Percentiles rank a stretch among this genome's conserved stretches.
These are phyloP conservation scores for Selaginella moellendorffii DNA, from an alignment of 75 land plant genomes.

Conservation along the genomic window DNA sequence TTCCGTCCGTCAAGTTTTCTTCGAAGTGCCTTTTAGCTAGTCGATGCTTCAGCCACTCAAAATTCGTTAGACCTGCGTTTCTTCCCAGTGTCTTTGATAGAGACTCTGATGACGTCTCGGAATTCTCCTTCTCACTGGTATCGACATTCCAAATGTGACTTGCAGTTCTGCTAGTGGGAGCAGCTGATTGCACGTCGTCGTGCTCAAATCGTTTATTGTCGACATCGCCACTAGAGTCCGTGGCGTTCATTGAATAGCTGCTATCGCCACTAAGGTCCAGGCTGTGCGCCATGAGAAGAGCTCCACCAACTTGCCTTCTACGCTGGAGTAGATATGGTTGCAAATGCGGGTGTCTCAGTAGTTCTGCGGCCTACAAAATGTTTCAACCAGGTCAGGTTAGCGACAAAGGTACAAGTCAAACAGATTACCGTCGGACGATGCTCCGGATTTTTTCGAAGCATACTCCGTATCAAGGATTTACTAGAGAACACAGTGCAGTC, in stretches of 20 bases:
- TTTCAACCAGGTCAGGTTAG: neutral
- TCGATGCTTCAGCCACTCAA: neutral
- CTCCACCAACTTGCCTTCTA: constrained; percentile 7
- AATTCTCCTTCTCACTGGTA: neutral
- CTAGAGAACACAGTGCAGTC: constrained; percentile 25
- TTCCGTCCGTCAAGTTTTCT: neutral
- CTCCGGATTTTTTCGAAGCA: constrained; percentile 96
- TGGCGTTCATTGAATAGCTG: too few species aligned
- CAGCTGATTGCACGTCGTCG: neutral
- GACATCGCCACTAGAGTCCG: neutral
- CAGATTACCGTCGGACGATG: constrained; percentile 79
- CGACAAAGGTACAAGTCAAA: neutral
- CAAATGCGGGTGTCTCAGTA: constrained; percentile 47
- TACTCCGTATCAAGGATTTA: constrained; percentile 76
- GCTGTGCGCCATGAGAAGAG: neutral
- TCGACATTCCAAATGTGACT: neutral
- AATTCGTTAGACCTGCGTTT: neutral
- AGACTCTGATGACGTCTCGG: neutral
- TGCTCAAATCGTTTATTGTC: too few species aligned
- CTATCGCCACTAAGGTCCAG: neutral
- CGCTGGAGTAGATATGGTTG: constrained; percentile 47
- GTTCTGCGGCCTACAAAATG: constrained; percentile 49
- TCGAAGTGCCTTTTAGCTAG: neutral
- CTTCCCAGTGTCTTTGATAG: neutral
- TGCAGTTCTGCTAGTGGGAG: neutral